These are phyloP conservation scores for Ophiocordyceps camponoti-floridani DNA, from an alignment of 2,329 filamentous ascomycete genomes.

Conservation along the genomic window DNA sequence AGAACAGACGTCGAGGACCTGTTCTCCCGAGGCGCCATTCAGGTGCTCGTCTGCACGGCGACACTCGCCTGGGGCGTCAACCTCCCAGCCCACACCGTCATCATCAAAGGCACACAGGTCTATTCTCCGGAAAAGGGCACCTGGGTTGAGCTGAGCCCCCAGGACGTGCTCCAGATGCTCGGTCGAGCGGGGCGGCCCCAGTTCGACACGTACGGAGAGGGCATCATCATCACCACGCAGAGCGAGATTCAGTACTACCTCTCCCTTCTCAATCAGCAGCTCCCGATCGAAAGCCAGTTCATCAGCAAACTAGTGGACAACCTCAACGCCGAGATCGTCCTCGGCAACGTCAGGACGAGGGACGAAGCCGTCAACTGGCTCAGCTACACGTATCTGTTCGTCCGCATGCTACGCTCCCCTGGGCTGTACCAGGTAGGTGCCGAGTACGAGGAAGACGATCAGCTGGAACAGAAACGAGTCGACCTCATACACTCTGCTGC, in stretches of 20 bases:
- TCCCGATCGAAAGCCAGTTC: slow-evolving; percentile 94
- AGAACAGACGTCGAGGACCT: slow-evolving; percentile 89
- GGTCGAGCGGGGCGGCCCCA: slow-evolving; percentile 92
- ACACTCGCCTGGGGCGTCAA: slow-evolving; percentile 99
- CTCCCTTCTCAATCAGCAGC: slow-evolving; percentile 86
- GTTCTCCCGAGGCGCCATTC: slow-evolving; percentile 77
- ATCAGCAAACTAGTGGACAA: slow-evolving; percentile 89
- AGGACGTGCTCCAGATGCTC: slow-evolving; percentile 97
- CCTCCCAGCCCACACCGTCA: slow-evolving; percentile 88
- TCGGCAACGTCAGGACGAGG: slow-evolving; percentile 78
- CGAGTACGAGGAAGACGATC: slow-evolving; percentile 85
- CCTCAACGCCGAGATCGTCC: slow-evolving; percentile 85
- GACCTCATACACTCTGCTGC: slow-evolving; percentile 93
- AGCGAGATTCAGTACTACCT: slow-evolving; percentile 93
- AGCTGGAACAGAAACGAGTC: slow-evolving; percentile 90
- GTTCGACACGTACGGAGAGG: slow-evolving; percentile 93
- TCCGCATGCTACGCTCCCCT: slow-evolving; percentile 91
- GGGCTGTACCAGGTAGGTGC: slow-evolving; percentile 89
- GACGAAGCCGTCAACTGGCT: slow-evolving; percentile 99
- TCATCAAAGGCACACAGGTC: slow-evolving; percentile 96
- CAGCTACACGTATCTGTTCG: slow-evolving; percentile 93
- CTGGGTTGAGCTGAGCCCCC: slow-evolving; percentile 94
- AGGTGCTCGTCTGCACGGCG: slow-evolving; percentile 91
- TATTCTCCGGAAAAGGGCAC: slow-evolving; percentile 98
- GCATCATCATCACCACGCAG: slow-evolving; percentile 96